Evolutionary conservation across 2,329 filamentous ascomycete genomes (phyloP).

Genomic region (Parafenestella ontariensis): DNA sequence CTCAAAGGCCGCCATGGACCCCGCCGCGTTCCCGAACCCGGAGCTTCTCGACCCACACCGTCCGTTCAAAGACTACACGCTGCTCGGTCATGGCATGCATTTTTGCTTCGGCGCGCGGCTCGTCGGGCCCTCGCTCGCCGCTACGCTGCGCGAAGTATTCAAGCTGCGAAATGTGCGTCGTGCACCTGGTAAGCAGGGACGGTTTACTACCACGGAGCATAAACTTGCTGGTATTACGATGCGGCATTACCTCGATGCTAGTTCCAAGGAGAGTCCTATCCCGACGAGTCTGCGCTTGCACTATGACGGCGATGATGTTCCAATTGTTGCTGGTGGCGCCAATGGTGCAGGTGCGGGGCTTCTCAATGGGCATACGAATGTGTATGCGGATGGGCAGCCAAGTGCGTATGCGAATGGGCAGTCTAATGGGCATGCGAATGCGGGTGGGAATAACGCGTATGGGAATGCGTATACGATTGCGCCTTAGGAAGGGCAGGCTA

Average conservation of each 20-base stretch:
- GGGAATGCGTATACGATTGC: slow-evolving; percentile 25
- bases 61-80: slow-evolving; percentile 39
- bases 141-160: slow-evolving; percentile 43
- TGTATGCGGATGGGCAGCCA: slow-evolving; percentile 1
- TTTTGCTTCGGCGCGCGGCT: slow-evolving; percentile 44
- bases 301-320: slow-evolving; percentile 31
- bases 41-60: slow-evolving; percentile 49
- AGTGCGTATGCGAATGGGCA: not conserved
- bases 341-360: slow-evolving; percentile 9
- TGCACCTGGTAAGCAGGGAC: slow-evolving; percentile 40
- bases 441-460: slow-evolving; percentile 13
- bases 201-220: slow-evolving; percentile 54
- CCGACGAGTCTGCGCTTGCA: slow-evolving; percentile 35
- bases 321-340: slow-evolving; percentile 17
- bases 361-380: slow-evolving; percentile 14
- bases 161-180: slow-evolving; percentile 43
- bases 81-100: slow-evolving; percentile 43
- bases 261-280: slow-evolving; percentile 55
- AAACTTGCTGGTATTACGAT: slow-evolving; percentile 58
- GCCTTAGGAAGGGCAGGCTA: slow-evolving; percentile 6
- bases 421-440: slow-evolving; percentile 18
- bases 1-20: slow-evolving; percentile 49
- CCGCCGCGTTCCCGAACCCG: slow-evolving; percentile 40
- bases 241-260: slow-evolving; percentile 58
- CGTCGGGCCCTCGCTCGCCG: slow-evolving; percentile 36